A percentile compares a stretch with the other conserved stretches of the same genome.
Evolutionary conservation across 2,329 filamentous ascomycete genomes (phyloP).

Genomic region (Gnomoniopsis sp.): DNA sequence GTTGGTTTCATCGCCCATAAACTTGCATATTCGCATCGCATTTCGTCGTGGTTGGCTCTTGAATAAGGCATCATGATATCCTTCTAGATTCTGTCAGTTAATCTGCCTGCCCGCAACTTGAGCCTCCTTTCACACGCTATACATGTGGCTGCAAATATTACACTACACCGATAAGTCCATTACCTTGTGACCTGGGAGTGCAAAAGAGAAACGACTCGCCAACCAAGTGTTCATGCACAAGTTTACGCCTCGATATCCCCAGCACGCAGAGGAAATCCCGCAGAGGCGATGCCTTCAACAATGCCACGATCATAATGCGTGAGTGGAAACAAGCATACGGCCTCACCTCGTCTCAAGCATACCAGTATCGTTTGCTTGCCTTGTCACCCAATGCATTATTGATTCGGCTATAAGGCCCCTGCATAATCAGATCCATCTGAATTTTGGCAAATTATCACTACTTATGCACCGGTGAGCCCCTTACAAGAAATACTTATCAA

Average conservation of each 20-base stretch:
- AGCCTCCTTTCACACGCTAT: constrained; percentile 5
- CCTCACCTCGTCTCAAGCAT: constrained; percentile 2
- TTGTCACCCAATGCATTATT: constrained; percentile 4
- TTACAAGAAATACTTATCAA: constrained; percentile 5
- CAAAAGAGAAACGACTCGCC: background rate
- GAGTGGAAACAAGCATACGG: background rate
- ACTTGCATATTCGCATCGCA: constrained; percentile 6
- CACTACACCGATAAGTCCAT: constrained; percentile 2
- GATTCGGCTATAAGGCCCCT: constrained; percentile 3
- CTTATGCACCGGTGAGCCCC: background rate
- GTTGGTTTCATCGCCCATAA: background rate
- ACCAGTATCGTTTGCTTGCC: constrained; percentile 11
- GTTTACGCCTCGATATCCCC: constrained; percentile 10
- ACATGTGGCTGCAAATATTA: constrained; percentile 2
- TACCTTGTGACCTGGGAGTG: background rate
- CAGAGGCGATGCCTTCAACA: constrained; percentile 2
- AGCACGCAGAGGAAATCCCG: no score
- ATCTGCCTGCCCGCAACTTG: constrained; percentile 14
- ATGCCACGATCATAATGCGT: background rate
- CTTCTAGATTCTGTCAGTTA: constrained; percentile 10
- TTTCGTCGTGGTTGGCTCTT: constrained; percentile 1
- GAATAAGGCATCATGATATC: constrained; percentile 2
- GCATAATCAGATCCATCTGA: background rate
- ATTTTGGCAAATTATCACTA: background rate
- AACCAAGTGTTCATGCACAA: constrained; percentile 5